Evolutionary conservation across 2,329 filamentous ascomycete species (phyloP).

Genomic region (Calonectria leucothoes): DNA sequence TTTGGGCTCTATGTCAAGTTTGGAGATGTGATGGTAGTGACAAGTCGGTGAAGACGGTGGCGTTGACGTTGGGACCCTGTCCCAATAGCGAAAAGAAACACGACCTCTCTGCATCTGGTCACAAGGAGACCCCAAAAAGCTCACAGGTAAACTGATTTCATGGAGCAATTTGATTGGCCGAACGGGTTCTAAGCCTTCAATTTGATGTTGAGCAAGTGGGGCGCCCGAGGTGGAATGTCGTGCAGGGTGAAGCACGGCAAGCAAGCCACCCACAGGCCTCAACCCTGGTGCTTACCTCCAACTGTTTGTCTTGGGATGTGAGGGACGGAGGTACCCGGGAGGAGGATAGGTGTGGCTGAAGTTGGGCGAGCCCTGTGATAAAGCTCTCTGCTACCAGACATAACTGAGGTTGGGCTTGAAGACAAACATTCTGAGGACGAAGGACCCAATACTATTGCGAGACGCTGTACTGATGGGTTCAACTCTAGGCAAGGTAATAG

Average conservation of each 20-base stretch:
- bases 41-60: conserved; percentile 36
- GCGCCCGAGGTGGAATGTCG: conserved; percentile 38
- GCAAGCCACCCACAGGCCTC: conserved; percentile 31
- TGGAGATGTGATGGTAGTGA: conserved; percentile 19
- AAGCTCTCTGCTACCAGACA: not conserved
- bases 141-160: conserved; percentile 6
- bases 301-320: conserved; percentile 2
- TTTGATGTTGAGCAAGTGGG: conserved; percentile 38
- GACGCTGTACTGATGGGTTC: conserved; percentile 39
- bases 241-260: conserved; percentile 38
- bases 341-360: not conserved
- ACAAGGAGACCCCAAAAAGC: not conserved
- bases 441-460: conserved; percentile 24
- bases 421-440: conserved; percentile 20
- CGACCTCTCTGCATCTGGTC: not conserved
- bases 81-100: not conserved
- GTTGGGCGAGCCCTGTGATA: not conserved
- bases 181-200: conserved; percentile 27
- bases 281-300: conserved; percentile 13
- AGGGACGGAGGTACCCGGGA: not conserved
- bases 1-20: not conserved
- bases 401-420: not conserved
- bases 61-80: conserved; percentile 28
- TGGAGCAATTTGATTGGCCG: conserved; percentile 30
- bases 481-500: conserved; percentile 28